Base-by-base conservation (phyloP, 164 flowering plant genomes). In the Vitis rotundifolia region DNA sequence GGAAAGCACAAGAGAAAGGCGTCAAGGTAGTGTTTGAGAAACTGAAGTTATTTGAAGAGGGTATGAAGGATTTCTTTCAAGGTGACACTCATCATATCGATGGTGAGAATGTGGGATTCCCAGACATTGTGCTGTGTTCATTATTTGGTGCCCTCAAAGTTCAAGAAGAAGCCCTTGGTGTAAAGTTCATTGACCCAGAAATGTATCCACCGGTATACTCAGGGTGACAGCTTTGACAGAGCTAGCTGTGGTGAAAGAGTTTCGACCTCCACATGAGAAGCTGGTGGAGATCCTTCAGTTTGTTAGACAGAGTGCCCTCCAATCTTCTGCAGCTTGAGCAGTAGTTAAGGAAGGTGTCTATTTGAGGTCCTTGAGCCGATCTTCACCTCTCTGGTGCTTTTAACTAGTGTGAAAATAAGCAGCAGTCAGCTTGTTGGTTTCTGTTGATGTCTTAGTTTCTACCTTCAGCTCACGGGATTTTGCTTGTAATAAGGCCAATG, bases 1-100 rank as follows among this genome's bases (percentile, higher is more conserved):
- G 80, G 37, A 77, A 78, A 61, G 75, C 69, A 3, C 76, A 76
- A 59, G 73, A 66, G 57, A 68, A 74, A 71, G 81, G 75, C 9
- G 5, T 52, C 3, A 49, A 69, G 66, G 74, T 75, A 18, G 19
- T 58, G 14, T 14, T 4, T 8, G 76, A 72, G 69, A 80, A 73
- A 12, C 44, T 79, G 44, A 61, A 64, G 57, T 26, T 77, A 15
- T 9, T 83, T 1, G 84, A 76, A 49, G 69, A 63, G 12, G 72
- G 71, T 13, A 12, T 73, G 56, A 64, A 72, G 57, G 68, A 53
- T 11, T 5, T 55, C n/a, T 67, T 62, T 16, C 59, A 69, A 8
- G 57, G 62, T 14, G 69, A 64, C 26, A 18, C 10, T 53, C 29
- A 69, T 16, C n/a, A 13, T 19, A 22, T 55, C 3, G 48, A n/a